Percentiles rank a stretch among this genome's conserved stretches.
These are phyloP conservation scores for Meyerozyma smithsonii DNA, from an alignment of 1,139 yeast species.

Conservation along the genomic window DNA sequence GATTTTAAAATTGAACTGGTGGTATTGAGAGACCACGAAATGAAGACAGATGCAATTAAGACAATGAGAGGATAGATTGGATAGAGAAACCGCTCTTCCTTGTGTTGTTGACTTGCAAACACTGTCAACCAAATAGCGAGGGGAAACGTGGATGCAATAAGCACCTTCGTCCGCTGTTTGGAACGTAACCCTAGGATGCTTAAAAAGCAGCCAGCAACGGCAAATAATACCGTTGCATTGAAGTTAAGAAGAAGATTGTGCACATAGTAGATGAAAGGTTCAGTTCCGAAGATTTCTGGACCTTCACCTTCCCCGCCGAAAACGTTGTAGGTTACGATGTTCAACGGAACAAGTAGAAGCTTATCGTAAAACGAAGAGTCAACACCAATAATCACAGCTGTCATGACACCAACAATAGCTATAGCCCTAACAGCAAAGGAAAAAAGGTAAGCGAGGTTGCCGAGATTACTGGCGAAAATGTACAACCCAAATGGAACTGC, in stretches of 20 bases:
- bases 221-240: constrained; percentile 49
- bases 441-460: constrained; percentile 8
- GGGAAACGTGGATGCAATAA: constrained; percentile 13
- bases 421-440: constrained; percentile 15
- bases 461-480: constrained; percentile 12
- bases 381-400: constrained; percentile 32
- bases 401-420: constrained; percentile 22
- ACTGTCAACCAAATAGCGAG: constrained; percentile 62
- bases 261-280: constrained; percentile 73
- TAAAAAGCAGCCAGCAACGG: constrained; percentile 36
- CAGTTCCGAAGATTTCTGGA: constrained; percentile 88
- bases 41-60: constrained; percentile 56
- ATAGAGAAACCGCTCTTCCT: constrained; percentile 87
- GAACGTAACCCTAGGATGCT: constrained; percentile 13
- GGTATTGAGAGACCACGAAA: constrained; percentile 20
- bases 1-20: not conserved
- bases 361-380: constrained; percentile 69
- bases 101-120: constrained; percentile 78
- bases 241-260: constrained; percentile 70
- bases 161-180: constrained; percentile 11
- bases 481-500: constrained; percentile 54
- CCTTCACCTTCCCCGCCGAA: constrained; percentile 70
- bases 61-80: constrained; percentile 74
- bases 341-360: constrained; percentile 67
- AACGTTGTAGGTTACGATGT: constrained; percentile 81